Base-by-base conservation (phyloP, 2,329 filamentous ascomycete genomes). In the Hirsutella rhossiliensis region DNA sequence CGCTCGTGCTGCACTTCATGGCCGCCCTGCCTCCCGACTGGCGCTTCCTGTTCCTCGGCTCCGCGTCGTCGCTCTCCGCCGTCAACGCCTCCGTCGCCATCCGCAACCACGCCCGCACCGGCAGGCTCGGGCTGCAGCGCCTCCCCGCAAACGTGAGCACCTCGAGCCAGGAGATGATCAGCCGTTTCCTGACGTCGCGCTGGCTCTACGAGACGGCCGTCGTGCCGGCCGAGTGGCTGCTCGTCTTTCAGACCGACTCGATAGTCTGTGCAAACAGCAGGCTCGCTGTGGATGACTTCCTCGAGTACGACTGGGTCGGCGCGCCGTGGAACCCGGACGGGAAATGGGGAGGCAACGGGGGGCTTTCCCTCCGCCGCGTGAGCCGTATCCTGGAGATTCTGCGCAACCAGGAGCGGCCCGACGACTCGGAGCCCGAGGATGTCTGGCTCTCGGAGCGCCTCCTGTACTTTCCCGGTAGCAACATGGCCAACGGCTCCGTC, bases 11-110 rank as follows among this genome's bases (percentile, higher is more conserved):
- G 20, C 73, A 77, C 54, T 74, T 76, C 60, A 75, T 75, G 50
- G 62, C 68, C 4, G 71, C 76, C 18, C 68, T 77, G 2, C 73
- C 73, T 5, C 68, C 71, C 1, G 72, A 76, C 59, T 78, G 74
- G 74, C 68, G 66, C 28, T 75, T 76, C 60, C 65, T 67, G 36
- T 76, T 76, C 62, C 73, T 76, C 65, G 73, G 73, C 43, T 73
- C 68, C 13, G 28, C 55, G 19, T 62, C 65, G 42, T 71, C 68
- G 8, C 66, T 76, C 27, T 58, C 60, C 31, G 52, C 52, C 48
- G 54, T 75, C 52, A 73, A 73, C 55, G 40, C 51, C 43, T 68
- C 64, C 28, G 56, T 65, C 13, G 68, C 71, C 36, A 68, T 75
- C 54, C 65, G 65, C 11, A 56, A 65, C 47, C 64, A 69, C 38